Evolutionary conservation across 1,139 yeast species (phyloP), one percentile per base, ranked within the genome.

Genomic region (Nakaseomyces uthaithaninus): DNA sequence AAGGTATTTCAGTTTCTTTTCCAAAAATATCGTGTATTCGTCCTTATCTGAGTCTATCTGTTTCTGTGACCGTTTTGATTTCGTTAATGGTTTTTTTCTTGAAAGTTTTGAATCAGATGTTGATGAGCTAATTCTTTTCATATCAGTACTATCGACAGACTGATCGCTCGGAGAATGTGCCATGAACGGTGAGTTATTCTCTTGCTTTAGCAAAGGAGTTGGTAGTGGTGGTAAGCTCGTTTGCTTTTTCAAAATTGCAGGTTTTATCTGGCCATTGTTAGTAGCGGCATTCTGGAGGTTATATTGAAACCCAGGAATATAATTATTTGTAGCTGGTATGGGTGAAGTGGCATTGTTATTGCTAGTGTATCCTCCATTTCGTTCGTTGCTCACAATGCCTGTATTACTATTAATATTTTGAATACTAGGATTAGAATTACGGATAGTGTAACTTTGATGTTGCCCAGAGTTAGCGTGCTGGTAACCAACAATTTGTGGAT

Each of bases 21-120:
- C 81, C 39, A 76, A 51, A 51, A 72, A 65, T 12, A 63, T 40
- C 1, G 79, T 74, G 47, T 75, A 75, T 25, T 73, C 77, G 46
- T 73, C 75, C 50, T 69, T 71, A 12, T 31, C 38, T 10, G 19
- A 36, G 23, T 17, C 35, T 9, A 7, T 17, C 17, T 31, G 25
- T n/a, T 31, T 20, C 5, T 30, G 11, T 7, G 22, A 17, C 17
- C 12, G 19, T n/a, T 31, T 31, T 4, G 9, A 12, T 14, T 31
- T 31, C 10, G 35, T 5, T 9, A 5, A 16, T n/a, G 6, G n/a
- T n/a, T 31, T 31, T 17, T 31, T 31, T 22, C 12, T 16, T 5
- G 11, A 9, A n/a, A 20, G 17, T 14, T 31, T 31, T 4, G 35
- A 19, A 8, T 19, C 25, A n/a, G 35, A 31, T 12, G 25, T 20